Base-by-base conservation (phyloP, 1,284 basidiomycete genomes). In the Boletus sp. region DNA sequence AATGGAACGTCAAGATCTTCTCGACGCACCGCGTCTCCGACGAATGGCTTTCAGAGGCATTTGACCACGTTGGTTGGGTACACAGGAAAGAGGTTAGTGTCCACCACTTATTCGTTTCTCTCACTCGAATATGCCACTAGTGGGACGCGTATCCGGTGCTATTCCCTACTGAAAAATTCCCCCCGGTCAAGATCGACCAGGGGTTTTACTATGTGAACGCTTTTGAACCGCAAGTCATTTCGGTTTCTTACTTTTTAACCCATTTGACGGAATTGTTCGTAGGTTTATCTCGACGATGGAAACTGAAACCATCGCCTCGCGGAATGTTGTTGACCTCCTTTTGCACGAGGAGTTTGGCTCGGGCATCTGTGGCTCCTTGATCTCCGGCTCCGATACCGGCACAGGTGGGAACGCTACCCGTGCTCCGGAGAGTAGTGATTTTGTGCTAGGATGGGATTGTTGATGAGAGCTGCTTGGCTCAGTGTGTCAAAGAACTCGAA, bases 221-320 rank as follows among this genome's bases (percentile, higher is more conserved):
- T 1, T 90, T 97, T 68, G 95, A 98, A 77, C 88, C 89, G 80
- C 89, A 77, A 74, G 86, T 84, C 16, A 63, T 43, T 28, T 56
- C 55, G 16, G 23, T 31, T 28, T 56, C 31, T 46, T 55, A 59
- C 62, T 48, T 59, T 56, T 50, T 64, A 50, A 28, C 46, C 38
- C 49, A 21, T 25, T 37, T 61, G 47, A 68, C 31, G 17, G 31
- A 38, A 21, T 35, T 8, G 16, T 27, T 27, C 19, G 37, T 62
- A 91, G 90, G 46, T 82, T 91, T 68, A 89, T 93, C 51, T 90
- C 88, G 17, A 91, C 90, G 13, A 96, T 97, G 95, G 95, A 98
- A 76, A 97, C 95, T 0, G 88, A 94, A 74, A 95, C 93, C 0
- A 77, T 97, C 44, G 83, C 92, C 0, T 86, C 92, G 0, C 86